Evolutionary conservation across 495 filamentous ascomycete genomes (phyloP).

Genomic region (Neurospora sp.): DNA sequence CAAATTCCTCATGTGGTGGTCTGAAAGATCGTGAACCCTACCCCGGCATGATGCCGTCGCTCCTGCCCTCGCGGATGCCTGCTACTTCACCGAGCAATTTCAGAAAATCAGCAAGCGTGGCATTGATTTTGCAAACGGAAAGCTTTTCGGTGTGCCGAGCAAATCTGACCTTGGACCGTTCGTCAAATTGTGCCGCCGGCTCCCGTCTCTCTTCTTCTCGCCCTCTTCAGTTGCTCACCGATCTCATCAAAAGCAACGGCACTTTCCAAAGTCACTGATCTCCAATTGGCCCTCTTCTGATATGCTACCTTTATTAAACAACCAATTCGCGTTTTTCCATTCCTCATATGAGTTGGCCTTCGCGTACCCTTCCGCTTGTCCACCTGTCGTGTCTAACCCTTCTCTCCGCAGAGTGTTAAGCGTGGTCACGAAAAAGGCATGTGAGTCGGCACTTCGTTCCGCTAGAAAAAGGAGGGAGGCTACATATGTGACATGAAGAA

Average conservation of each 20-base stretch:
- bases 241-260: not conserved
- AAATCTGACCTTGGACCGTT: not conserved
- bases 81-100: not conserved
- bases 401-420: not conserved
- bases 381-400: not conserved
- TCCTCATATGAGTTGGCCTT: not conserved
- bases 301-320: not conserved
- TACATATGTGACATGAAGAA: not conserved
- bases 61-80: not conserved
- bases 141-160: not conserved
- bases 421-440: not conserved
- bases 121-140: not conserved
- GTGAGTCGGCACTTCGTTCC: not conserved
- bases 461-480: not conserved
- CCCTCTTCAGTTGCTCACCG: not conserved
- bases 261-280: not conserved
- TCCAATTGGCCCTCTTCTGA: not conserved
- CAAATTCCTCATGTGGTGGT: not conserved
- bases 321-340: not conserved
- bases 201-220: not conserved
- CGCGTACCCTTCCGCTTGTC: not conserved
- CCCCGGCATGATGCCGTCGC: not conserved
- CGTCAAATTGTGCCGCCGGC: not conserved
- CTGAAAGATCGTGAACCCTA: not conserved
- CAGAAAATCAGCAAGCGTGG: not conserved